Evolutionary conservation across 1,284 basidiomycete species (phyloP).

Genomic region (Volvariella volvacea): DNA sequence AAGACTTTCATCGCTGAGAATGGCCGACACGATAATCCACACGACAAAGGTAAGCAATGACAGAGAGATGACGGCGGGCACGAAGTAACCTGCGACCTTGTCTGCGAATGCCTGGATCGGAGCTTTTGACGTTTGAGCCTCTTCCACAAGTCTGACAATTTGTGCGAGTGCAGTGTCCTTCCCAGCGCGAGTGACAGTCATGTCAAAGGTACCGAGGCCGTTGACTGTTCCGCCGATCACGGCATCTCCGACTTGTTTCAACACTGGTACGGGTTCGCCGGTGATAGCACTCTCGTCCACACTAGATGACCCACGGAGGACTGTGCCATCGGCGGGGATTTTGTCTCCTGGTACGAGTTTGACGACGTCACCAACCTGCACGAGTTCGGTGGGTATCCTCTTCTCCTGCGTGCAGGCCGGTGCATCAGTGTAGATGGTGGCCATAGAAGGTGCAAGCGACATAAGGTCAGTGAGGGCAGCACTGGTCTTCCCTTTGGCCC

Average conservation of each 20-base stretch:
- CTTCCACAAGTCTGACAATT: conserved; percentile 95
- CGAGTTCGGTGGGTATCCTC: conserved; percentile 88
- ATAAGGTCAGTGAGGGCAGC: conserved; percentile 96
- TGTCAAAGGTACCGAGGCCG: conserved; percentile 92
- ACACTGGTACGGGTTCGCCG: conserved; percentile 88
- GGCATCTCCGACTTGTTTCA: conserved; percentile 75
- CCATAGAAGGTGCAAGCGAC: conserved; percentile 90
- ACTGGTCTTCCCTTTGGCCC: conserved; percentile 95
- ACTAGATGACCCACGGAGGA: conserved; percentile 79
- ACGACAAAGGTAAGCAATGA: conserved; percentile 75
- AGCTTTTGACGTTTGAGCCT: conserved; percentile 96
- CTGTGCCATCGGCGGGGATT: conserved; percentile 92
- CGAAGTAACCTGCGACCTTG: conserved; percentile 91
- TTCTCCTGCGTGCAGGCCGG: conserved; percentile 79
- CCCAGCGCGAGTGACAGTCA: conserved; percentile 91
- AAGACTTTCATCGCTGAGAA: conserved; percentile 55
- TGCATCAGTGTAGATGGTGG: conserved; percentile 87
- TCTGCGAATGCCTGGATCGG: conserved; percentile 98
- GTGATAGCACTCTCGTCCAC: conserved; percentile 98
- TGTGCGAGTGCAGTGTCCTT: conserved; percentile 95
- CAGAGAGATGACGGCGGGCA: conserved; percentile 85
- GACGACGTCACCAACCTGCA: conserved; percentile 91
- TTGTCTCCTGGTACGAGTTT: conserved; percentile 97
- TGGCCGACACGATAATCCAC: conserved; percentile 78
- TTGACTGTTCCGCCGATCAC: conserved; percentile 99